Conservation (phyloP, 208 protist genomes). For the Trypanosomatidae sp. region DNA sequence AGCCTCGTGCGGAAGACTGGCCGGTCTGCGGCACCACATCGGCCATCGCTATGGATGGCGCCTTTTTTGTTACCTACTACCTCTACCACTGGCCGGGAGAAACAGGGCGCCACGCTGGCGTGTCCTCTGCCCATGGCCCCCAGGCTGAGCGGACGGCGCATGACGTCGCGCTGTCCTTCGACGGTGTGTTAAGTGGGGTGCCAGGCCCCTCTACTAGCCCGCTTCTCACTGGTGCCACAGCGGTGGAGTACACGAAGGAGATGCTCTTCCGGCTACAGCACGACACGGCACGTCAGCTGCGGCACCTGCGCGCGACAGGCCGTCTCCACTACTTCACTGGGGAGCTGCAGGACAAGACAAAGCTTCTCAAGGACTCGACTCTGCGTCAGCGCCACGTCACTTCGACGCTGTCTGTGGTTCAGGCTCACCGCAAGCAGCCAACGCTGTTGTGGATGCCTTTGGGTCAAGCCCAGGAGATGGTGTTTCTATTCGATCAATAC, state of each 20-base stretch:
- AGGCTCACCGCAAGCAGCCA: constrained; percentile 60
- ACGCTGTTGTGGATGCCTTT: constrained; percentile 86
- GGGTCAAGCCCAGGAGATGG: constrained; percentile 66
- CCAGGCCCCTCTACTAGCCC: background rate
- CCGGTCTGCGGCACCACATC: constrained; percentile 55
- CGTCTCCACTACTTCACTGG: constrained; percentile 58
- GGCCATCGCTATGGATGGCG: constrained; percentile 53
- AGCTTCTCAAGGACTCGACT: constrained; percentile 23
- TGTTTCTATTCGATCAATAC: constrained; percentile 48
- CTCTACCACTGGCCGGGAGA: constrained; percentile 17
- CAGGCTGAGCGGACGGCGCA: background rate
- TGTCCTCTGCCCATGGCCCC: background rate
- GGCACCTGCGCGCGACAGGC: constrained; percentile 40
- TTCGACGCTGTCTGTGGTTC: constrained; percentile 61
- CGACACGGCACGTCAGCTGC: constrained; percentile 73
- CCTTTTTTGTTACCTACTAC: constrained; percentile 61
- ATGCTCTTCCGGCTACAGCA: constrained; percentile 61
- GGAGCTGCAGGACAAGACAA: constrained; percentile 17
- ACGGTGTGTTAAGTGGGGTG: background rate
- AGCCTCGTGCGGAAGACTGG: background rate
- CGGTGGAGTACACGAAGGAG: constrained; percentile 51
- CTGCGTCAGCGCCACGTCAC: constrained; percentile 47
- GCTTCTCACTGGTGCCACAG: constrained; percentile 10
- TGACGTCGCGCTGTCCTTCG: background rate
- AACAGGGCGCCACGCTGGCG: background rate